Evolutionary conservation across 768 basidiomycete genomes (phyloP), one percentile per base, ranked within the genome.

Genomic region (Boletus vinaceobasis): DNA sequence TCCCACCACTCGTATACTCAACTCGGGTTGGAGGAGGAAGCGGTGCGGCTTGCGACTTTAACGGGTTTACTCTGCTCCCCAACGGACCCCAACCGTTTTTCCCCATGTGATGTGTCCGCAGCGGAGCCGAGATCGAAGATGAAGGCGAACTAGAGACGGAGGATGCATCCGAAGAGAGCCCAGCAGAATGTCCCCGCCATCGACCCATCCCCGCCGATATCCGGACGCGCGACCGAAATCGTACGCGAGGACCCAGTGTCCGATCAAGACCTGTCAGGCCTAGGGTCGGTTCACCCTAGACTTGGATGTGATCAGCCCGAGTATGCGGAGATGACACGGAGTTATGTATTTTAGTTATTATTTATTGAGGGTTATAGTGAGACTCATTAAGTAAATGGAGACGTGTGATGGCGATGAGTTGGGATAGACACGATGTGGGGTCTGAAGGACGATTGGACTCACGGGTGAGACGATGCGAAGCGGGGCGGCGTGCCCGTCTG

Each of bases 101-200:
- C 38, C 75, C 77, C 47, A 80, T 77, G 52, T 83, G 71, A 56
- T 76, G 78, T 27, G 83, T 79, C 45, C 84, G 87, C 23, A 93
- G 75, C 17, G 90, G 91, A 1, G 80, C 90, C 37, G 90, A 92
- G 58, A 93, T 86, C 38, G 89, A 90, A 3, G 90, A 91, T 5
- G 88, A 90, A 4, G 79, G 80, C 1, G 89, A 90, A 40, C 79
- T 77, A 7, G 85, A 84, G 21, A 75, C 61, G 33, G 84, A 81
- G 19, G 75, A 74, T 5, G 65, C 50, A 35, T 47, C 55, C 40
- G 68, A 70, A 26, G 54, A 43, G 52, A 52, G 65, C n/a, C 47
- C 63, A 35, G 65, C 65, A n/a, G 64, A 58, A 17, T 43, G 50
- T 51, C 71, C 72, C 21, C 76, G 75, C 59, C 77, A 77, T 29